Base-by-base conservation (phyloP, 192 early-diverging fungal species). In the Coemansia sp. region DNA sequence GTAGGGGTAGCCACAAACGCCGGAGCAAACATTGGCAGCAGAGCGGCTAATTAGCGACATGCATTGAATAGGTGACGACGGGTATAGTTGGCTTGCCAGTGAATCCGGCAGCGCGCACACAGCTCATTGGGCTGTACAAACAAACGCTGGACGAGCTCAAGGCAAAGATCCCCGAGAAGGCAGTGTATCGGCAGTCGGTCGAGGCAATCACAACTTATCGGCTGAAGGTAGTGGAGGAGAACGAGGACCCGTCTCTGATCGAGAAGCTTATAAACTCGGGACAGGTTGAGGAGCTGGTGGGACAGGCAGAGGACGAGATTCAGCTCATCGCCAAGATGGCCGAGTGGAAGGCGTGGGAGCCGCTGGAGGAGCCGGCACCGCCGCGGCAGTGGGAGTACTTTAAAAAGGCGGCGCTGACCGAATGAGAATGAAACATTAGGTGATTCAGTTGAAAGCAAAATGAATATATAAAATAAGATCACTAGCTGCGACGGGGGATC, bases 231-330 rank as follows among this genome's bases (percentile, higher is more conserved):
- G 90, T 91, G 22, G 85, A 96, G 72, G 70, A 82, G 35, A 88
- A 86, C 57, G 87, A 90, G 62, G 87, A 92, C 58, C 74, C 90
- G 47, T 50, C 65, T 45, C 84, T 86, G 69, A 94, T 95, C 68
- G 96, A 98, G 81, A 60, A 85, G 67, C 70, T 86, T 48, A 82
- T 95, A 29, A 81, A 81, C 65, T 86, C 79, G 35, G 94, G 94
- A 29, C 91, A 94, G 81, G 91, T 98, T 65, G 96, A 98, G 76
- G 93, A 98, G 84, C 80, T 98, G 5, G 89, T 96, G 61, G 66
- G 76, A 39, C 91, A 92, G 71, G 96, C 96, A 7, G 83, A 93
- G 63, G 93, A 93, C 49, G 96, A 98, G 74, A 82, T 94, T 58
- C 87, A 85, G 64, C 82, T 98, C 39, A 85, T 92, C 21, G 76